phyloP scores from a whole-genome alignment of 2,329 filamentous ascomycete genomes.

The Talaromyces marneffei region DNA sequence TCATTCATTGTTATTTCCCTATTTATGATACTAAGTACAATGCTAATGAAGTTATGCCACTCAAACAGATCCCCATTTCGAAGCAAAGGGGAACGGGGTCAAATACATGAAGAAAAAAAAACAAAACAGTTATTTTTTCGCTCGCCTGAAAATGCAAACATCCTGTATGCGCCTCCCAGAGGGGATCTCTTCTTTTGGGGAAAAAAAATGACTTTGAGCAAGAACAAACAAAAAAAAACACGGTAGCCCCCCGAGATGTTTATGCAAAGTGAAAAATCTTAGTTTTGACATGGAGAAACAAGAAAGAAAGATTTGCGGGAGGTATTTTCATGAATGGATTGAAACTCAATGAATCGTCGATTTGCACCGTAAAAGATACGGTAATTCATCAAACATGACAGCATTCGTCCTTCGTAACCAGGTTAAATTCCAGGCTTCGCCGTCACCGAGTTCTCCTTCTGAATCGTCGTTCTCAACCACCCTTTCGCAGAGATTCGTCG shows the following conservation, averaged over 20 bases:
- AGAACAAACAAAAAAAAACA: conserved; percentile 10
- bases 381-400: background rate
- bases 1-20: background rate
- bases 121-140: conserved; percentile 9
- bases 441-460: background rate
- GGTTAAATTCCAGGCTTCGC: background rate
- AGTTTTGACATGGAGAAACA: background rate
- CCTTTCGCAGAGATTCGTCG: conserved; percentile 42
- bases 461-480: conserved; percentile 29
- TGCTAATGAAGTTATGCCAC: conserved; percentile 6
- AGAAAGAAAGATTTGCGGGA: background rate
- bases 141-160: conserved; percentile 16
- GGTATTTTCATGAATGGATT: background rate
- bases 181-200: conserved; percentile 9
- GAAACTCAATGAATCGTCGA: background rate
- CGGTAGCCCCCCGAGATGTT: conserved; percentile 8
- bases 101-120: conserved; percentile 9
- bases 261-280: background rate
- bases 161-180: conserved; percentile 10
- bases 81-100: background rate
- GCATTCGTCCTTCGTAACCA: background rate
- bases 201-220: conserved; percentile 13
- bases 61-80: background rate
- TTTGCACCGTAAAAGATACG: background rate
- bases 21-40: conserved; percentile 9